Conservation (phyloP, 1,284 basidiomycete species). For the Ustilago trichophora region DNA sequence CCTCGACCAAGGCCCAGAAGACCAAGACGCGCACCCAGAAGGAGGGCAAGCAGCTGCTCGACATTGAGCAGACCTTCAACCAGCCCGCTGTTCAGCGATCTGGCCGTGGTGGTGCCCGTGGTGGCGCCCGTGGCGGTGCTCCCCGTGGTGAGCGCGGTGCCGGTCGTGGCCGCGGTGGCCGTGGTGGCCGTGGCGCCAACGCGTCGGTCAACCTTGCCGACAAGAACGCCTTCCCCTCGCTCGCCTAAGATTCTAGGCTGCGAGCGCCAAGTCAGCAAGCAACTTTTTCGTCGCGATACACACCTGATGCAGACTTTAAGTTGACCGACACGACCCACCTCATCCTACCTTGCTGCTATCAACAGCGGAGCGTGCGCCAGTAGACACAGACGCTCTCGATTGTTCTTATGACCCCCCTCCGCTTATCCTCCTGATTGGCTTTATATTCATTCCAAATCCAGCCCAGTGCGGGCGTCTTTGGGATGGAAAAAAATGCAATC, state of each 20-base stretch:
- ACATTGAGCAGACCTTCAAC: constrained; percentile 62
- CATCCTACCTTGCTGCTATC: too few relatives aligned
- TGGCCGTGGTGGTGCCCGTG: constrained; percentile 50
- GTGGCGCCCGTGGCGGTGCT: constrained; percentile 44
- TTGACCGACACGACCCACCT: too few relatives aligned
- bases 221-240: constrained; percentile 64
- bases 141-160: constrained; percentile 49
- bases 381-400: too few relatives aligned
- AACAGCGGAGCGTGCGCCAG: too few relatives aligned
- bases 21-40: constrained; percentile 42
- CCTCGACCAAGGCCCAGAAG: constrained; percentile 52
- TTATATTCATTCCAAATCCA: too few relatives aligned
- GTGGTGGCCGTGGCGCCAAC: constrained; percentile 71
- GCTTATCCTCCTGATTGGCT: too few relatives aligned
- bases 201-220: constrained; percentile 70
- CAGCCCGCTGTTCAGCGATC: constrained; percentile 52
- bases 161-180: constrained; percentile 68
- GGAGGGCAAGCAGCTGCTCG: constrained; percentile 61
- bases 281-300: too few relatives aligned
- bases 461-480: too few relatives aligned
- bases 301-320: too few relatives aligned
- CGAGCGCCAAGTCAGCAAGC: constrained; percentile 15
- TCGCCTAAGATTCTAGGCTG: constrained; percentile 44
- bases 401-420: too few relatives aligned
- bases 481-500: background rate